These are phyloP conservation scores for Nitzschia sp. DNA, from an alignment of 108 stramenopile species.

Conservation along the genomic window DNA sequence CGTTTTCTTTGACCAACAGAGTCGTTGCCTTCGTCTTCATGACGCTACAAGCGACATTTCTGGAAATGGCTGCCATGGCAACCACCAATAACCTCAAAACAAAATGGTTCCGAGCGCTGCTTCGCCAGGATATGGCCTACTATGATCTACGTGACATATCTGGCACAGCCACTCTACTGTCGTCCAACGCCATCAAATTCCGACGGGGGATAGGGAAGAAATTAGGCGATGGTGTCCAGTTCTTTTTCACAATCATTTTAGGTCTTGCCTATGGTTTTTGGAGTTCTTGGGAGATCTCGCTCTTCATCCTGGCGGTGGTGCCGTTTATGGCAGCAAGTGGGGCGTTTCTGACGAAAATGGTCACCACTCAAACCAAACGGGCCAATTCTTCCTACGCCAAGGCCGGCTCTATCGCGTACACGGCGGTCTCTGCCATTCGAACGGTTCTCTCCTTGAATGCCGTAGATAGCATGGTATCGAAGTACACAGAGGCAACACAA, in stretches of 20 bases:
- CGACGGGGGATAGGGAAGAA: slow-evolving; percentile 39
- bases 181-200: slow-evolving; percentile 40
- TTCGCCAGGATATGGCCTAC: slow-evolving; percentile 67
- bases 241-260: slow-evolving; percentile 36
- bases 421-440: slow-evolving; percentile 48
- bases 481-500: slow-evolving; percentile 42
- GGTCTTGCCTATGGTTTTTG: slow-evolving; percentile 47
- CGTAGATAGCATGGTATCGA: slow-evolving; percentile 32
- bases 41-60: slow-evolving; percentile 31
- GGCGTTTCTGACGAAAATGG: slow-evolving; percentile 33
- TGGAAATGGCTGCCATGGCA: slow-evolving; percentile 47
- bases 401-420: slow-evolving; percentile 51
- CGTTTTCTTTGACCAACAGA: no score
- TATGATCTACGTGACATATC: slow-evolving; percentile 51
- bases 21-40: slow-evolving; percentile 36
- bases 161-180: slow-evolving; percentile 43
- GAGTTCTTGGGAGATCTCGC: slow-evolving; percentile 33
- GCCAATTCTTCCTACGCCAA: slow-evolving; percentile 43
- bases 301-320: slow-evolving; percentile 38
- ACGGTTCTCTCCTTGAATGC: slow-evolving; percentile 64
- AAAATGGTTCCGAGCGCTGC: slow-evolving; percentile 51
- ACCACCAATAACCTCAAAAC: slow-evolving; percentile 41
- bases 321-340: slow-evolving; percentile 45
- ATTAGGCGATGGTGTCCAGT: slow-evolving; percentile 49
- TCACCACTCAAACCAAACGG: slow-evolving; percentile 26